Evolutionary conservation across 2,329 filamentous ascomycete species (phyloP), one percentile per base, ranked within the genome.

Genomic region (Apiospora malaysiana): DNA sequence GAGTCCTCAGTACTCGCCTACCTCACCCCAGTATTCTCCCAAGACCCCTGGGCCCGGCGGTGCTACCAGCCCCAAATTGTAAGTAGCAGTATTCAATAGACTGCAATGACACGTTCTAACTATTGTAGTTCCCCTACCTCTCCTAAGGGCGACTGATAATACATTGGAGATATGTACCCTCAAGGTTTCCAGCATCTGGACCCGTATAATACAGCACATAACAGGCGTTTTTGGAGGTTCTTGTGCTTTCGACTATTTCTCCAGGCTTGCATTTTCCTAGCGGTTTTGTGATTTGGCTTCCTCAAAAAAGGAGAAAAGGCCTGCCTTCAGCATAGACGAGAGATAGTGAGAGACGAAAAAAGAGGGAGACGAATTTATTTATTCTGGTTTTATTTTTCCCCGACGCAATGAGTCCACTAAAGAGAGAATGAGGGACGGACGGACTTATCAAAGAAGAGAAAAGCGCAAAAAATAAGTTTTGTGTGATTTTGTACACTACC

Each of bases 1-100:
- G 25, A 93, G 92, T 80, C 88, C 93, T 75, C 88, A 88, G 78
- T 93, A 93, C 81, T 95, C 93, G 65, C 90, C 94, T 56, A 89
- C 89, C 78, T 89, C 87, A 71, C 83, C 83, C 43, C 77, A 77
- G 68, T 85, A 82, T 74, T 85, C 84, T 65, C 85, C 85, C 4
- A 83, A 83, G 73, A 83, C 82, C 32, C 83, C 83, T 70, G 82
- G 82, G 49, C 82, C 81, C 72, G 80, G 78, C 59, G 77, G 80
- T 46, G 81, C 79, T 69, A 79, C 79, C 49, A 82, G 81, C 71
- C 79, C 81, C 37, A 82, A 82, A 73, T 85, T 83, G 83, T 84
- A 78, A 72, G 82, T 40, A 40, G 5, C 5, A 14, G 9, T 81
- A 47, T 23, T n/a, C 14, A 18, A 45, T n/a, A 25, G 2, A 1